Conservation (phyloP, 768 basidiomycete species). For the Dendrothele bispora region DNA sequence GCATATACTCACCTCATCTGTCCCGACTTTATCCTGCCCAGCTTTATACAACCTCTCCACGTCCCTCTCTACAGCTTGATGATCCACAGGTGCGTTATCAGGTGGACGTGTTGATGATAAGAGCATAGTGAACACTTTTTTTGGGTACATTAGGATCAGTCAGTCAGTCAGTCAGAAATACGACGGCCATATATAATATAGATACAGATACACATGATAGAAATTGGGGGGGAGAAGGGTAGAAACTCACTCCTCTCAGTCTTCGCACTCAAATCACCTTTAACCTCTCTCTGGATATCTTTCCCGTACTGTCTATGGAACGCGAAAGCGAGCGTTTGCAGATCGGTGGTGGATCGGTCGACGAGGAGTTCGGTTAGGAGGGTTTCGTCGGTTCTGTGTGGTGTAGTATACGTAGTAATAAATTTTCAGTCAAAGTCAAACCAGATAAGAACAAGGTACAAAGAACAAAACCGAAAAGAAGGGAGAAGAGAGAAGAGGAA, state of each 20-base stretch:
- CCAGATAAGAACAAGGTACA: too few relatives aligned
- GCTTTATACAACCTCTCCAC: constrained; percentile 30
- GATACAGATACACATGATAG: background rate
- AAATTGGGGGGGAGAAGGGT: background rate
- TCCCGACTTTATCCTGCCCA: constrained; percentile 33
- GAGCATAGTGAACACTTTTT: constrained; percentile 35
- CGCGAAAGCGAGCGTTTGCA: constrained; percentile 1
- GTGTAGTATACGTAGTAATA: too few relatives aligned
- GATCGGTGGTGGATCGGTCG: constrained; percentile 9
- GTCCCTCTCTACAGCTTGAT: constrained; percentile 30
- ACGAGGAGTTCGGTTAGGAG: constrained; percentile 11
- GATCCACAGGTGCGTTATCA: constrained; percentile 30
- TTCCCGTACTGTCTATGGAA: constrained; percentile 5
- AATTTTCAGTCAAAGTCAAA: too few relatives aligned
- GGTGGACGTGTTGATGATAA: constrained; percentile 28
- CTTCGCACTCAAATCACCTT: constrained; percentile 11
- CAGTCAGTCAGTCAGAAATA: too few relatives aligned
- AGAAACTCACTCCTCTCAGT: constrained; percentile 8
- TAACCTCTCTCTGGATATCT: constrained; percentile 10
- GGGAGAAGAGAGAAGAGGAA: too few relatives aligned
- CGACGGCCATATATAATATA: too few relatives aligned
- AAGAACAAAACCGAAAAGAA: too few relatives aligned
- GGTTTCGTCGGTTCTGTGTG: constrained; percentile 8
- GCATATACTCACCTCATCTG: constrained; percentile 20
- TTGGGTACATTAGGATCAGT: too few relatives aligned